Evolutionary conservation across 345 rosid genomes (phyloP).

Genomic region (Bruguiera parviflora): DNA sequence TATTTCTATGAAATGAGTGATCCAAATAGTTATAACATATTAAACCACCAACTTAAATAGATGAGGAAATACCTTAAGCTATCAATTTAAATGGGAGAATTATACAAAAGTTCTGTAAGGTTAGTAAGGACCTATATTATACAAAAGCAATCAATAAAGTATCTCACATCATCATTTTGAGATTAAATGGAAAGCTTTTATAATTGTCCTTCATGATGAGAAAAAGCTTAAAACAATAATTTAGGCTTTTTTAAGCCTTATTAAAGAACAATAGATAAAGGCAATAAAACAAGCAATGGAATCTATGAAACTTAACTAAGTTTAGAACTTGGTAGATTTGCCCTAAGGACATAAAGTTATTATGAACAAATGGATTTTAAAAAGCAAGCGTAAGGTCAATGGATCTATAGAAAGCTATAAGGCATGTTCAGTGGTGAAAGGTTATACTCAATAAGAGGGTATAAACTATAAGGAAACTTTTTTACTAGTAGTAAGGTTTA

Average conservation of each 20-base stretch:
- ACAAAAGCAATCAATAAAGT: not conserved
- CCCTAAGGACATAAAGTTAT: not conserved
- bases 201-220: not conserved
- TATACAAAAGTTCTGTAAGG: not conserved
- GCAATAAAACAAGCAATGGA: not conserved
- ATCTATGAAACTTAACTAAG: too few relatives aligned
- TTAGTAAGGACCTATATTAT: accelerated
- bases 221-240: not conserved
- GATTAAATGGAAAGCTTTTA: not conserved
- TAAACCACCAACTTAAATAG: not conserved
- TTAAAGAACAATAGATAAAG: not conserved
- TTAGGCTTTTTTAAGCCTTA: not conserved
- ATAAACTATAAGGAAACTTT: too few relatives aligned
- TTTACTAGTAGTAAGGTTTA: too few relatives aligned
- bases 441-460: too few relatives aligned
- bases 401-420: not conserved
- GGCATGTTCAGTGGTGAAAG: too few relatives aligned
- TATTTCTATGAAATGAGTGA: not conserved
- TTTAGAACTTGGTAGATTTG: not conserved
- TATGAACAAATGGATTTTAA: not conserved
- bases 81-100: too few relatives aligned
- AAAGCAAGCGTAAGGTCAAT: not conserved
- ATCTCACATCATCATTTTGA: not conserved
- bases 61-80: not conserved
- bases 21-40: not conserved